phyloP scores from a whole-genome alignment of 352 stramenopile genomes.

The Phytophthora melonis region DNA sequence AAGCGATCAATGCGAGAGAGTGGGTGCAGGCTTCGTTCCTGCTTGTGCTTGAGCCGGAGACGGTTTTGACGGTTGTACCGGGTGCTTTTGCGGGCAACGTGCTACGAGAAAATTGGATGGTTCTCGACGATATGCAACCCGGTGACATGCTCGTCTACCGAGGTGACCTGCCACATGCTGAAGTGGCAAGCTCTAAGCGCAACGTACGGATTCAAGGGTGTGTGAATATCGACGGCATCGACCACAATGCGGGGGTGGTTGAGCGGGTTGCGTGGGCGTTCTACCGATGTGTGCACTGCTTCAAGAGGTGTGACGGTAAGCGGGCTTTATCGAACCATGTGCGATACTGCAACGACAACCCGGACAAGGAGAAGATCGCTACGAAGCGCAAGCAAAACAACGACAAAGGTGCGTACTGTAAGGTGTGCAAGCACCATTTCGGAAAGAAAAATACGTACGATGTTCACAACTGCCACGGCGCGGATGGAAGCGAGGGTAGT shows the following conservation, averaged over 20 bases:
- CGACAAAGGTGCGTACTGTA: conserved; percentile 12
- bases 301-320: background rate
- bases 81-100: no score
- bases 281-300: conserved; percentile 4
- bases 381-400: conserved; percentile 11
- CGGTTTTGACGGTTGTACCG: no score
- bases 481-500: background rate
- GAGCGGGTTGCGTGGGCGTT: conserved; percentile 1
- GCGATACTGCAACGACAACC: conserved; percentile 2
- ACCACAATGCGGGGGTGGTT: background rate
- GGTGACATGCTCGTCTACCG: no score
- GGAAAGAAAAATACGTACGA: conserved; percentile 10
- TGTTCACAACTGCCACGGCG: background rate
- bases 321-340: background rate
- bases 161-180: no score
- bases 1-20: no score
- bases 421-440: conserved; percentile 1
- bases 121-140: no score
- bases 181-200: no score
- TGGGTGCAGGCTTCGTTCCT: no score
- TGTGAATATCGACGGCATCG: background rate
- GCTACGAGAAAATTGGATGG: no score
- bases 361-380: conserved; percentile 7
- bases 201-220: background rate
- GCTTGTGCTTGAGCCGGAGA: no score